Percentiles rank a stretch among this genome's conserved stretches.
phyloP scores from a whole-genome alignment of 2,329 filamentous ascomycete species.

The Exophiala xenobiotica region DNA sequence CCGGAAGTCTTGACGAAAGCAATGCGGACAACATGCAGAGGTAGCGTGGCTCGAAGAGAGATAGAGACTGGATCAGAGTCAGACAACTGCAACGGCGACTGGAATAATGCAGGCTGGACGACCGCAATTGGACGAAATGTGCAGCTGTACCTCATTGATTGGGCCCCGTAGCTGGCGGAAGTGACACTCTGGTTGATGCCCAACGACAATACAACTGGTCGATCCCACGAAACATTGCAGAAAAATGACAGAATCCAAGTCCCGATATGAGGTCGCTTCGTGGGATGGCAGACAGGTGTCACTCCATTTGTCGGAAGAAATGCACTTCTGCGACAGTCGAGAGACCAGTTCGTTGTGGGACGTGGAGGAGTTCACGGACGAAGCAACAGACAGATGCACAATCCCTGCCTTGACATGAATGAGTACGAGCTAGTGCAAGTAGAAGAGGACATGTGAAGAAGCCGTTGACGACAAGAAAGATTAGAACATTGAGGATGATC shows the following conservation, averaged over 20 bases:
- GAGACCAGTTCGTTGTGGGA: conserved; percentile 20
- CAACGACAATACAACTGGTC: conserved; percentile 18
- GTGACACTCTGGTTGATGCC: conserved; percentile 23
- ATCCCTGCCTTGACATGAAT: conserved; percentile 10
- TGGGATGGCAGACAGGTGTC: conserved; percentile 4
- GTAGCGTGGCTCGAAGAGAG: conserved; percentile 11
- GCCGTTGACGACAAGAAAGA: conserved; percentile 1
- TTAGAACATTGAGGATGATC: background rate
- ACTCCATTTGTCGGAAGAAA: conserved; percentile 11
- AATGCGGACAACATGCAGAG: conserved; percentile 17
- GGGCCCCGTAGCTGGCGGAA: conserved; percentile 18
- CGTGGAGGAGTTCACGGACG: conserved; percentile 21
- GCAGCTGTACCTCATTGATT: conserved; percentile 18
- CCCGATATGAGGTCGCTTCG: background rate
- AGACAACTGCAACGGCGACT: conserved; percentile 23
- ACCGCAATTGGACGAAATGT: conserved; percentile 21
- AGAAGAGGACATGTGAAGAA: conserved; percentile 1
- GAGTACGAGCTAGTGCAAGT: background rate
- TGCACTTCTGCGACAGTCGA: conserved; percentile 2
- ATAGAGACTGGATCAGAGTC: conserved; percentile 19
- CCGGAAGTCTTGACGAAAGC: conserved; percentile 5
- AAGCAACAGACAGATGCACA: conserved; percentile 1
- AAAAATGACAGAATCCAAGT: background rate
- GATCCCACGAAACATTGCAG: conserved; percentile 8
- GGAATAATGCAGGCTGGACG: conserved; percentile 16